Evolutionary conservation across 2,329 filamentous ascomycete species (phyloP).

Genomic region (Fusarium pseudonygamai): DNA sequence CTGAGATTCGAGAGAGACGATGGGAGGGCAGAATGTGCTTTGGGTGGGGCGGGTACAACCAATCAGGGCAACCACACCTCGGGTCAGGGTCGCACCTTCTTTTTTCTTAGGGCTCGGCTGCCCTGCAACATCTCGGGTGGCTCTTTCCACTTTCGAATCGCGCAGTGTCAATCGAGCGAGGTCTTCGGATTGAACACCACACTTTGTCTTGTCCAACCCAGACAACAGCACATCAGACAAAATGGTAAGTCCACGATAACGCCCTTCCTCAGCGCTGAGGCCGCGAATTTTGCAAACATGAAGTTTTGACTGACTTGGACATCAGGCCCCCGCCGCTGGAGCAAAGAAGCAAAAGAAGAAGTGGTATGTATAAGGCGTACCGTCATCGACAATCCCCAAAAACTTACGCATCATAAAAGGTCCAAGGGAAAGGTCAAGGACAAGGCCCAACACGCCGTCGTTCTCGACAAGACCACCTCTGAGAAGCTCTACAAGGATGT

Average conservation of each 20-base stretch:
- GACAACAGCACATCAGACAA: conserved; percentile 55
- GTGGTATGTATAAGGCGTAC: conserved; percentile 48
- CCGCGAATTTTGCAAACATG: conserved; percentile 9
- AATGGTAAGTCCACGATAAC: conserved; percentile 51
- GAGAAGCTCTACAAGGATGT: conserved; percentile 99
- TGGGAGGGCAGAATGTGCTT: conserved; percentile 9
- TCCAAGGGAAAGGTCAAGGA: conserved; percentile 88
- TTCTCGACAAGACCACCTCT: conserved; percentile 96
- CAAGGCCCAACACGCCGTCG: conserved; percentile 99
- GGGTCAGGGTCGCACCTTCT: conserved; percentile 14
- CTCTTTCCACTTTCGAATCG: conserved; percentile 18
- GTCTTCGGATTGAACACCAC: conserved; percentile 37
- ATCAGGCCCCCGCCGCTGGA: conserved; percentile 57
- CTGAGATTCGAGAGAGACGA: conserved; percentile 10
- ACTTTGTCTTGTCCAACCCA: conserved; percentile 48
- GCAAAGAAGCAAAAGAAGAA: conserved; percentile 64
- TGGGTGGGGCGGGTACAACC: background rate
- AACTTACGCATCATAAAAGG: conserved; percentile 37
- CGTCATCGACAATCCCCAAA: conserved; percentile 22
- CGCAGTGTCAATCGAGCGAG: conserved; percentile 11
- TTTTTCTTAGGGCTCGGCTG: conserved; percentile 25
- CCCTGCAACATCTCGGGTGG: conserved; percentile 48
- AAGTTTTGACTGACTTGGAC: conserved; percentile 36
- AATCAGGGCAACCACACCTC: background rate
- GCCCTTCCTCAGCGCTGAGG: background rate